A percentile compares a stretch with the other conserved stretches of the same genome.
phyloP scores from a whole-genome alignment of 2,329 filamentous ascomycete species.

The Fusarium sp. region DNA sequence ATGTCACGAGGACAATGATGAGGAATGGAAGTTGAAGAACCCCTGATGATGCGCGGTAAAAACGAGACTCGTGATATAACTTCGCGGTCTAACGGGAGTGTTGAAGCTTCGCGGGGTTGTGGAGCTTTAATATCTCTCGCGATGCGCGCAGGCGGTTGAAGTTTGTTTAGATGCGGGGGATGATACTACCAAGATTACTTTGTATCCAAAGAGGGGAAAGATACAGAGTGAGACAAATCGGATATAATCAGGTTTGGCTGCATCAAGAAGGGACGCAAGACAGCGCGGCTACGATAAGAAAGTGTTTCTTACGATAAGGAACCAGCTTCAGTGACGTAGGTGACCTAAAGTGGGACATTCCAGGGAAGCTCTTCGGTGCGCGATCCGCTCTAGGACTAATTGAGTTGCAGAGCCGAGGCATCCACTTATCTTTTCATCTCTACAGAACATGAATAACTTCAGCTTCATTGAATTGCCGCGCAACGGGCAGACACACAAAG shows the following conservation, averaged over 20 bases:
- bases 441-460: slow-evolving; percentile 10
- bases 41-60: not conserved
- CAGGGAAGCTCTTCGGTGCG: slow-evolving; percentile 32
- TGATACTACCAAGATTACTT: not conserved
- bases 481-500: not conserved
- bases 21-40: not conserved
- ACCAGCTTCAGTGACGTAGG: slow-evolving; percentile 45
- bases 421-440: not conserved
- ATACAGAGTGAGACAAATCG: slow-evolving; percentile 10
- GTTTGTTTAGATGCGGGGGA: not conserved
- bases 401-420: slow-evolving; percentile 8
- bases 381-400: slow-evolving; percentile 21
- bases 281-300: slow-evolving; percentile 47
- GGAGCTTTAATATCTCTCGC: not conserved
- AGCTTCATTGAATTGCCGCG: slow-evolving; percentile 29
- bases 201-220: slow-evolving; percentile 1
- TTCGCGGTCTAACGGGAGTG: not conserved
- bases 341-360: slow-evolving; percentile 16
- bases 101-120: not conserved
- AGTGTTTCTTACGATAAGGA: slow-evolving; percentile 34
- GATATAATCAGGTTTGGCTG: slow-evolving; percentile 16
- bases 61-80: not conserved
- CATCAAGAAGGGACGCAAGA: not conserved
- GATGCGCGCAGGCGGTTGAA: slow-evolving; percentile 10
- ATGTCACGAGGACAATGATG: not conserved